Base-by-base conservation (phyloP, 495 filamentous ascomycete genomes). In the Paragyromitra xinjiangensis region DNA sequence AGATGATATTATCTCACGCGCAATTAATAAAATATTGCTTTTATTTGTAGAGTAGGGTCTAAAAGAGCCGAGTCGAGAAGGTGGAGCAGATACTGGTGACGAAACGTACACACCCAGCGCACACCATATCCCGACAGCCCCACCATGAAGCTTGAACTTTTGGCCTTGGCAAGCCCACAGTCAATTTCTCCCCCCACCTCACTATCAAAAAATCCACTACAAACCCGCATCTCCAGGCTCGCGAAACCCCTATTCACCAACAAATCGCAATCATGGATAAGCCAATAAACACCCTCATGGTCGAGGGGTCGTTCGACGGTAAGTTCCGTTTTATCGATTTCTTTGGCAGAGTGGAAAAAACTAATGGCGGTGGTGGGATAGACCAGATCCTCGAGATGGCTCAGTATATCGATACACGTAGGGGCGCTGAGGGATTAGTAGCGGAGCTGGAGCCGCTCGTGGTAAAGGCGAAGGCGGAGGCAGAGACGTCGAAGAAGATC, bases 371-470 rank as follows among this genome's bases (percentile, higher is more conserved):
- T 63, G 74, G 44, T 53, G 50, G 50, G 48, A 59, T 45, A 81
- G 80, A 82, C 76, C 80, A 82, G 71, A 81, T 82, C 67, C 74
- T 82, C 58, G 80, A 82, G 71, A 81, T 82, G 80, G 79, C 80
- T 51, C 80, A 82, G 34, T 82, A 82, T 63, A 75, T 82, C 80
- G 80, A 82, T 8, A 64, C 71, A n/a, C 71, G 65, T 29, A 81
- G 75, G 44, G 73, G 78, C 14, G 37, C 70, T 6, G 64, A 75
- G 50, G 75, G 50, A 16, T 66, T 81, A 11, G 68, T 68, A 22
- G 1, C 72, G 7, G 80, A 82, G 59, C 48, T 82, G 34, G 79
- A 81, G 56, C 66, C 26, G 8, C 87, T 94, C 19, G 19, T 22
- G 19, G 19, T 22, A 22, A 22, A 22, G 19, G 19, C 19, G 19